phyloP scores from a whole-genome alignment of 495 filamentous ascomycete species.

The Apodospora peruviana region DNA sequence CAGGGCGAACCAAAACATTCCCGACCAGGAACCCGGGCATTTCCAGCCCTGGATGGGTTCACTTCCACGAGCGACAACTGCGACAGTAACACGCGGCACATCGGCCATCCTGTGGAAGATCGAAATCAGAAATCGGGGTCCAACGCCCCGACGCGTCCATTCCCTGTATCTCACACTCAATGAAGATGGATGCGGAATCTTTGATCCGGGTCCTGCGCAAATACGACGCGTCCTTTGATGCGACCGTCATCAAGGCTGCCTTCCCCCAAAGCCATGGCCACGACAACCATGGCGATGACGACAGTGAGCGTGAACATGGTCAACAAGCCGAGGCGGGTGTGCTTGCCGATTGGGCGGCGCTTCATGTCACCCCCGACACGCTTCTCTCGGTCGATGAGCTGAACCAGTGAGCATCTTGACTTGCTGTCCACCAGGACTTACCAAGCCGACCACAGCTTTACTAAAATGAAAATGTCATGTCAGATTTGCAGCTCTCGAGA shows the following conservation, averaged over 20 bases:
- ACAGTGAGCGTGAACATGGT: not conserved
- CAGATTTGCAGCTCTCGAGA: slow-evolving; percentile 34
- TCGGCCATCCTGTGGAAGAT: too few relatives aligned
- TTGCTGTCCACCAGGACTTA: too few relatives aligned
- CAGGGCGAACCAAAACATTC: too few relatives aligned
- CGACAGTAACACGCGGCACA: too few relatives aligned
- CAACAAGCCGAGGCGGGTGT: not conserved
- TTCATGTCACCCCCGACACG: slow-evolving; percentile 37
- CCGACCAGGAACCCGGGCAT: too few relatives aligned
- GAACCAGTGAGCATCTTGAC: slow-evolving; percentile 23
- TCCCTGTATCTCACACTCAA: not conserved
- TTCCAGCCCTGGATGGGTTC: too few relatives aligned
- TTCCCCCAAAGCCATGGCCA: slow-evolving; percentile 13
- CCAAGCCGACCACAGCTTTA: too few relatives aligned
- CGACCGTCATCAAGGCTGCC: slow-evolving; percentile 23
- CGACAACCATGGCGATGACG: slow-evolving; percentile 8
- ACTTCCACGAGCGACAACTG: too few relatives aligned
- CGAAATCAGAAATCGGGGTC: too few relatives aligned
- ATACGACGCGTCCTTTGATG: slow-evolving; percentile 25
- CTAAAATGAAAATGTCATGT: too few relatives aligned
- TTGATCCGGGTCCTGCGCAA: slow-evolving; percentile 18
- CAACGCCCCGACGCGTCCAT: not conserved
- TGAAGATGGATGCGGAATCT: slow-evolving; percentile 22
- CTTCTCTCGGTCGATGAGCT: slow-evolving; percentile 39
- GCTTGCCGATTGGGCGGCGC: slow-evolving; percentile 33